Conservation (phyloP, 257 asterid genomes). For the Solanum chaucha region DNA sequence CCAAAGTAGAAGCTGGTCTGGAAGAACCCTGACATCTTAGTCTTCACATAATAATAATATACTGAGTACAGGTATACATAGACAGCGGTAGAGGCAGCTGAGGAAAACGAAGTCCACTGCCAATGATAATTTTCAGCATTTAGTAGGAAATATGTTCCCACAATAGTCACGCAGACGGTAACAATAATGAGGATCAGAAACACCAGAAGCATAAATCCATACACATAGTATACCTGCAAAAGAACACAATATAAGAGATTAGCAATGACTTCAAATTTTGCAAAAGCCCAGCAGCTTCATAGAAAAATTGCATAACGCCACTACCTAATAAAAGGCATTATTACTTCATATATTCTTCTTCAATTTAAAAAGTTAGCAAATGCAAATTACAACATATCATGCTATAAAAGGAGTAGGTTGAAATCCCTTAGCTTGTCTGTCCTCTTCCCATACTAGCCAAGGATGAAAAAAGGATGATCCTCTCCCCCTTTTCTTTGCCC, state of each 20-base stretch:
- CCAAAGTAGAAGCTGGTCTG: slow-evolving; percentile 66
- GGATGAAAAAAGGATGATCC: neutral
- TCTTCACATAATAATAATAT: slow-evolving; percentile 48
- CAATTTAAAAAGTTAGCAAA: neutral
- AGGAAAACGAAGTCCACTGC: slow-evolving; percentile 71
- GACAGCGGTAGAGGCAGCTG: slow-evolving; percentile 51
- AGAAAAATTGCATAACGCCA: neutral
- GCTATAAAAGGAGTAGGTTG: neutral
- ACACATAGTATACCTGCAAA: slow-evolving; percentile 58
- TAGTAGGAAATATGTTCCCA: slow-evolving; percentile 52
- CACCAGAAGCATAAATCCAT: slow-evolving; percentile 61
- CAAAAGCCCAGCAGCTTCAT: neutral
- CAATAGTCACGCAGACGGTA: slow-evolving; percentile 56
- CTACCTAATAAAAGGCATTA: neutral
- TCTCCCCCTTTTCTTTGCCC: neutral
- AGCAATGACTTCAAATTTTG: neutral
- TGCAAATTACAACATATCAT: neutral
- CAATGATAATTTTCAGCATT: slow-evolving; percentile 71
- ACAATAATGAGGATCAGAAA: slow-evolving; percentile 54
- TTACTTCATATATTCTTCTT: neutral
- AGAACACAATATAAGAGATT: neutral
- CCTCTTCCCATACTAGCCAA: neutral
- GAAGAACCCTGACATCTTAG: slow-evolving; percentile 65
- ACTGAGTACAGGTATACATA: slow-evolving; percentile 55
- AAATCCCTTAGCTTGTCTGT: neutral